Evolutionary conservation across 768 basidiomycete species (phyloP).

Genomic region (Cytidiella melzeri): DNA sequence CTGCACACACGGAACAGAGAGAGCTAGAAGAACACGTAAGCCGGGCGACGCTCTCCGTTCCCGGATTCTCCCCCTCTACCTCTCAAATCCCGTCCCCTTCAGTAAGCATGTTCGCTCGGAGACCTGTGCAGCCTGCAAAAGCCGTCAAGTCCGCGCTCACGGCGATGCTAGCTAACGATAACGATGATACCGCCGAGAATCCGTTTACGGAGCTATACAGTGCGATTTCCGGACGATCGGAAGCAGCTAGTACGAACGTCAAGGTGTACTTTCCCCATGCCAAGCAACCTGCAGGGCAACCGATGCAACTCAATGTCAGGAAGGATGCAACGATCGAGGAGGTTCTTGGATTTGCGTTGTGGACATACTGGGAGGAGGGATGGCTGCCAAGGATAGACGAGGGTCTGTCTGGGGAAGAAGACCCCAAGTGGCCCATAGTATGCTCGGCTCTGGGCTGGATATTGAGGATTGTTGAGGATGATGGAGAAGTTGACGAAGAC

Average conservation of each 20-base stretch:
- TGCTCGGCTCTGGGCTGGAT: conserved; percentile 87
- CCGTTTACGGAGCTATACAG: conserved; percentile 88
- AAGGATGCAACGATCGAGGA: conserved; percentile 92
- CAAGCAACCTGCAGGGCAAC: conserved; percentile 47
- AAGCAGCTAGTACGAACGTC: conserved; percentile 54
- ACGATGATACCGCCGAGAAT: conserved; percentile 55
- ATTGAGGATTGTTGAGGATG: conserved; percentile 88
- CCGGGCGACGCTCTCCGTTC: not conserved
- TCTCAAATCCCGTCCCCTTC: conserved; percentile 14
- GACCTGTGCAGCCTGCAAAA: conserved; percentile 37
- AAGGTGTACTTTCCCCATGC: conserved; percentile 86
- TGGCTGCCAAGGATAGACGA: conserved; percentile 76
- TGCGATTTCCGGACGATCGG: conserved; percentile 71
- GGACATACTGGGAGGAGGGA: conserved; percentile 89
- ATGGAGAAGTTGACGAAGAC: conserved; percentile 98
- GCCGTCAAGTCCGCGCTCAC: conserved; percentile 61
- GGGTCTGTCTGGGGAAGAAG: conserved; percentile 50
- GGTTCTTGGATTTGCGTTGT: conserved; percentile 88
- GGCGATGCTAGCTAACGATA: conserved; percentile 62
- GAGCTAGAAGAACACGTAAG: not conserved
- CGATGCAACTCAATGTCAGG: conserved; percentile 70
- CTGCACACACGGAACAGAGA: conserved; percentile 5
- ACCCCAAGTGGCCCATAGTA: conserved; percentile 49
- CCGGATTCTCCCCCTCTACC: conserved; percentile 1
- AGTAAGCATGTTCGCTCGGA: conserved; percentile 42